phyloP scores from a whole-genome alignment of 371 early-diverging fungal species.

The Choanephora cucurbitarum region DNA sequence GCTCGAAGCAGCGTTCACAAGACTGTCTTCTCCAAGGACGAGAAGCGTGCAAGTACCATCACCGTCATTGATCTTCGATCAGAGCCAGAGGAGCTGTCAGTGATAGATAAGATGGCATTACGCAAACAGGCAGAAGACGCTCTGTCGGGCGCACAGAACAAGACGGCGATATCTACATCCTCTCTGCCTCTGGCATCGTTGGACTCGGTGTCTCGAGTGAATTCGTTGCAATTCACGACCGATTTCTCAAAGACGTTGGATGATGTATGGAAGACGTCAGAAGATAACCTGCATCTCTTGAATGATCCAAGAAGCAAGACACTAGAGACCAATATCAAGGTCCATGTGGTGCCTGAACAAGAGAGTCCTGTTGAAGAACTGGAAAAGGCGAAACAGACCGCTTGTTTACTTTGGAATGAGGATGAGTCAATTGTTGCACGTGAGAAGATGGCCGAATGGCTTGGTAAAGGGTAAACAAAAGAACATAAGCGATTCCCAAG shows the following conservation, averaged over 20 bases:
- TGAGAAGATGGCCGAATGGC: conserved; percentile 35
- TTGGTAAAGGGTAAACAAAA: conserved; percentile 28
- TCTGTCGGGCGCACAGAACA: background rate
- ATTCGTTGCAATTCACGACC: background rate
- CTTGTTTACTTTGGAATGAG: conserved; percentile 27
- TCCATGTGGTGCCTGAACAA: conserved; percentile 13
- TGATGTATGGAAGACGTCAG: conserved; percentile 25
- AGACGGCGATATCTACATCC: background rate
- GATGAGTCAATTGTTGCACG: conserved; percentile 24
- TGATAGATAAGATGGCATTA: conserved; percentile 13
- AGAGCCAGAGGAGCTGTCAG: conserved; percentile 14
- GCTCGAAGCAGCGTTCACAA: background rate
- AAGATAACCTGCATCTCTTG: conserved; percentile 8
- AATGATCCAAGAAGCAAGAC: conserved; percentile 8
- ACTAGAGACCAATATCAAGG: conserved; percentile 3
- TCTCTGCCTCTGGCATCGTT: background rate
- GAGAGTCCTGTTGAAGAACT: background rate
- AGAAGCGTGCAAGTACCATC: conserved; percentile 13
- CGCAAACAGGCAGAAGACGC: conserved; percentile 18
- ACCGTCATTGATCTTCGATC: conserved; percentile 20
- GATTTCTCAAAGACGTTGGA: conserved; percentile 26
- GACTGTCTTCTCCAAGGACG: background rate
- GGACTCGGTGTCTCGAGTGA: background rate
- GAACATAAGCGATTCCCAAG: no score
- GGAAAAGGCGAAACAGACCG: conserved; percentile 19